Evolutionary conservation across 2,329 filamentous ascomycete genomes (phyloP), one percentile per base, ranked within the genome.

Genomic region (Phyllosticta citriasiana): DNA sequence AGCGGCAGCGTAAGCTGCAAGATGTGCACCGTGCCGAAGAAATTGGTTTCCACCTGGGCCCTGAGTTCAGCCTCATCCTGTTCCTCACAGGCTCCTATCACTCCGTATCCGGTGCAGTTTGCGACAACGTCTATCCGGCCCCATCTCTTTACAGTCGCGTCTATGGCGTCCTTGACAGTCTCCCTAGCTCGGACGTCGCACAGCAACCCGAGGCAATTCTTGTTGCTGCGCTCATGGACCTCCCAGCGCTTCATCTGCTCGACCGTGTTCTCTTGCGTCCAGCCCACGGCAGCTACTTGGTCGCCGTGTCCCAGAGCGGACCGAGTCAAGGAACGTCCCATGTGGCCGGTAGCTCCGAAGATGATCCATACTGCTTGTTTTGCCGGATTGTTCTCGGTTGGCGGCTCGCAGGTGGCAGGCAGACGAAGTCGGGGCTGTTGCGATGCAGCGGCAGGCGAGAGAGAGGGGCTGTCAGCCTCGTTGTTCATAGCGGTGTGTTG

Each of bases 21-120:
- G 68, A 99, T 96, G 75, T 97, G 89, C 63, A 97, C 76, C 0
- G 91, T 95, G 59, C 94, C 94, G 80, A 96, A 93, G 74, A 97
- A 96, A 74, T 99, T 99, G 24, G 92, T 97, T 79, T 95, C 91
- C 76, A 97, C 97, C 74, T 97, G 94, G 69, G 96, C 93, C 62
- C 91, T 88, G 67, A 97, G 84, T 71, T 97, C 94, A 73, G 91
- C 87, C 72, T 96, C 91, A 73, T 97, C 91, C 77, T 97, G 94
- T 75, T 97, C 94, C 76, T 97, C 94, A 74, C 92, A 97, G 1
- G 93, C 87, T 27, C 91, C 93, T 67, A 97, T 96, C 59, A 99
- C 91, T 59, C 70, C 93, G 75, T 96, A 97, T 16, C 93, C 93
- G 12, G 91, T 92, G 76, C 91, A 96, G 74, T 60, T 65, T 8